Evolutionary conservation across 305 asterid species (phyloP).

Genomic region (Withania somnifera): DNA sequence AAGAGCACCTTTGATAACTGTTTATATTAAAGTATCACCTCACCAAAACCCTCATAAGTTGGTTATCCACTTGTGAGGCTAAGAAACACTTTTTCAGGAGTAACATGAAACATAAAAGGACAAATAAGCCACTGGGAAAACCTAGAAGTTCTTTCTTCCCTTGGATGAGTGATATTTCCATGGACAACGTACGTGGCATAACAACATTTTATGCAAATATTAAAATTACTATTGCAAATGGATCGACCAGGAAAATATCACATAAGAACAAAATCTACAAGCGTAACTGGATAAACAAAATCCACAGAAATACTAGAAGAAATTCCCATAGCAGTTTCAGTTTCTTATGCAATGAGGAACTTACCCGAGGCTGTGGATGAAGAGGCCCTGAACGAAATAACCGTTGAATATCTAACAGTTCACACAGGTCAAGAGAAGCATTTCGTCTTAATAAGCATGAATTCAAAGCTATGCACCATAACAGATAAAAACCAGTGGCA

Average conservation of each 20-base stretch:
- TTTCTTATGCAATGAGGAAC: constrained; percentile 8
- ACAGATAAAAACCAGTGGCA: not conserved
- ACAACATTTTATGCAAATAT: not conserved
- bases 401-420: constrained; percentile 65
- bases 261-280: too few species aligned
- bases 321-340: not conserved
- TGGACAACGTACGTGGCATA: too few species aligned
- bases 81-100: not conserved
- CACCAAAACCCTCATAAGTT: not conserved
- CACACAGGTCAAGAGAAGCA: constrained; percentile 35
- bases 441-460: constrained; percentile 5
- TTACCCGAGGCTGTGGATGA: constrained; percentile 89
- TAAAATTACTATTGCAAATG: too few species aligned
- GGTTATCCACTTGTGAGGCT: not conserved
- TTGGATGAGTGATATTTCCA: not conserved
- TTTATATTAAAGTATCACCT: not conserved
- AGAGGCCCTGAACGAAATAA: constrained; percentile 76
- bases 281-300: not conserved
- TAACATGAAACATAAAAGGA: not conserved
- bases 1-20: too few species aligned
- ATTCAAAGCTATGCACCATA: not conserved
- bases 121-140: not conserved
- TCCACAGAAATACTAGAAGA: not conserved
- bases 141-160: not conserved
- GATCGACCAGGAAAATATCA: too few species aligned